A percentile compares a stretch with the other conserved stretches of the same genome.
Conservation (phyloP, 805 yeast genomes). For the Suhomyces prunicola region DNA sequence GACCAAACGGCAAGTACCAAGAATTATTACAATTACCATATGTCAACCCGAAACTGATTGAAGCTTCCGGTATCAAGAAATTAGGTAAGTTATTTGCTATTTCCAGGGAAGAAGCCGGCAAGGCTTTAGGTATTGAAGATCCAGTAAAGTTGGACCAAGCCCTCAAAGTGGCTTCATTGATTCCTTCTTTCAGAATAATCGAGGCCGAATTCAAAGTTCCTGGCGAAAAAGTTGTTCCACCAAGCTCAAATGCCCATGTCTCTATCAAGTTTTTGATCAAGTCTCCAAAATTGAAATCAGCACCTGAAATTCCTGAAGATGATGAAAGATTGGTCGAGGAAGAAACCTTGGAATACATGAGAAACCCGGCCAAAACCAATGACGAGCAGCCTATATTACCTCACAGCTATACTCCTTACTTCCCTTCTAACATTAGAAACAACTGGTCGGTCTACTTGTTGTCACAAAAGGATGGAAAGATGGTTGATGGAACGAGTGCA, state of each 20-base stretch:
- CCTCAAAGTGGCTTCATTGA: slow-evolving; percentile 53
- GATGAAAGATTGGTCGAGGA: slow-evolving; percentile 48
- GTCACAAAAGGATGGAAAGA: slow-evolving; percentile 73
- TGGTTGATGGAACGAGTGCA: slow-evolving; percentile 63
- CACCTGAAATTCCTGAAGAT: slow-evolving; percentile 44
- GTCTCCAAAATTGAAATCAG: slow-evolving; percentile 66
- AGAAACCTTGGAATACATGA: slow-evolving; percentile 61
- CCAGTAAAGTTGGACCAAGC: slow-evolving; percentile 45
- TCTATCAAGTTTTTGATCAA: slow-evolving; percentile 71
- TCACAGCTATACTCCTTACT: slow-evolving; percentile 66
- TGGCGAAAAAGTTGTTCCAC: slow-evolving; percentile 73
- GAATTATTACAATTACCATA: slow-evolving; percentile 82
- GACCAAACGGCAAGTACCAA: slow-evolving; percentile 47
- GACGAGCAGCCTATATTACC: slow-evolving; percentile 70
- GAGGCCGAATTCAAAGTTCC: slow-evolving; percentile 79
- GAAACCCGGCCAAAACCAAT: slow-evolving; percentile 67
- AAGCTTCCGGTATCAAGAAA: slow-evolving; percentile 48
- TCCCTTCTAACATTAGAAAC: slow-evolving; percentile 54
- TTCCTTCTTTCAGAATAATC: slow-evolving; percentile 68
- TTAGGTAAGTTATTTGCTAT: slow-evolving; percentile 67
- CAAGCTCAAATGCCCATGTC: slow-evolving; percentile 65
- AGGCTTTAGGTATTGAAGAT: slow-evolving; percentile 54
- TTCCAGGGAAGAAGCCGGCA: slow-evolving; percentile 51
- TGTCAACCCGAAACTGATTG: slow-evolving; percentile 49
- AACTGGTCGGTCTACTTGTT: slow-evolving; percentile 68